These are phyloP conservation scores for Nemania sp. DNA, from an alignment of 2,329 filamentous ascomycete genomes.

Conservation along the genomic window DNA sequence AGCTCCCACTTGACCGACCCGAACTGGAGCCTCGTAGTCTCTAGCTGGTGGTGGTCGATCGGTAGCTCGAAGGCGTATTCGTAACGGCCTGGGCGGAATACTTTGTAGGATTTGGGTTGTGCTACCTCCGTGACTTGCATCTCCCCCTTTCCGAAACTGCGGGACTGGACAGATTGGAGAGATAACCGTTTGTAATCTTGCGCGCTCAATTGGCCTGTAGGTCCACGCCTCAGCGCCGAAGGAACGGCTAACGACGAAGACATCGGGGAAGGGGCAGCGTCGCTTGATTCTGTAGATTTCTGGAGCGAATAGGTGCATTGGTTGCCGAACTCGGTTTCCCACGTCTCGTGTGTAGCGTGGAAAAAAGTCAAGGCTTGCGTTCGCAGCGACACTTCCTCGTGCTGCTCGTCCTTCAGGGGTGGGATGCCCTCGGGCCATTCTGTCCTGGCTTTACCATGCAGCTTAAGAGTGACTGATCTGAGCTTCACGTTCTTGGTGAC, in stretches of 20 bases:
- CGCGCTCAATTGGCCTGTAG: slow-evolving; percentile 42
- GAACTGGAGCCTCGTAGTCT: slow-evolving; percentile 85
- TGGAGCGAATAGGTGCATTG: slow-evolving; percentile 61
- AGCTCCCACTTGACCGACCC: slow-evolving; percentile 88
- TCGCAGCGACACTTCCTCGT: slow-evolving; percentile 82
- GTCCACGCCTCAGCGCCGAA: slow-evolving; percentile 39
- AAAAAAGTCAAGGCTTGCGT: slow-evolving; percentile 93
- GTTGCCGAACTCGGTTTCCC: slow-evolving; percentile 65
- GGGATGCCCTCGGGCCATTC: slow-evolving; percentile 98
- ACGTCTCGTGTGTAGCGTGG: slow-evolving; percentile 69
- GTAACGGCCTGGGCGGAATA: slow-evolving; percentile 75
- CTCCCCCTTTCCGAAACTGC: slow-evolving; percentile 84
- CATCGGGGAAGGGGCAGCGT: slow-evolving; percentile 38
- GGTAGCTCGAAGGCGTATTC: slow-evolving; percentile 81
- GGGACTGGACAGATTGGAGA: slow-evolving; percentile 76
- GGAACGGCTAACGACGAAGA: slow-evolving; percentile 40
- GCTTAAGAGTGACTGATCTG: slow-evolving; percentile 85
- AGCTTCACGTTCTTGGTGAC: slow-evolving; percentile 91
- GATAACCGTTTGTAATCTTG: slow-evolving; percentile 70
- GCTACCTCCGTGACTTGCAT: slow-evolving; percentile 62
- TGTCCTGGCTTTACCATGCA: slow-evolving; percentile 82
- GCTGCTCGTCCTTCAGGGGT: slow-evolving; percentile 79
- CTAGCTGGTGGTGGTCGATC: slow-evolving; percentile 84
- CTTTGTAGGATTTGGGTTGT: slow-evolving; percentile 75
- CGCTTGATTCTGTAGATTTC: slow-evolving; percentile 39